Conservation (phyloP, 371 early-diverging fungal genomes). For the Actinomortierella wolfii region DNA sequence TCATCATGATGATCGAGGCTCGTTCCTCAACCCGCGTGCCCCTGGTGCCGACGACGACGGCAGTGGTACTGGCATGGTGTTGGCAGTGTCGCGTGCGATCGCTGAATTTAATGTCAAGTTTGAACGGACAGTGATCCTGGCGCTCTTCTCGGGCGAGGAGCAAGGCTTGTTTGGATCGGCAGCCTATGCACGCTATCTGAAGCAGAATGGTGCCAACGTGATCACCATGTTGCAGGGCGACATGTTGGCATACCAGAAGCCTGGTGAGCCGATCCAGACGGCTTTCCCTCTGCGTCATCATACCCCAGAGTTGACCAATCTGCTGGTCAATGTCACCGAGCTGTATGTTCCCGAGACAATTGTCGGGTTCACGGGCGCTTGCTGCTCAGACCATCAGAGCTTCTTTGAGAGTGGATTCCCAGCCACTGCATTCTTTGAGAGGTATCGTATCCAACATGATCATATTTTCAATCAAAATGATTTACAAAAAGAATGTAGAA, state of each 20-base stretch:
- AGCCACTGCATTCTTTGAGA: constrained; percentile 47
- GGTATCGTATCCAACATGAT: background rate
- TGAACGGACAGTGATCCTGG: constrained; percentile 38
- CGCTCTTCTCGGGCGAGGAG: constrained; percentile 50
- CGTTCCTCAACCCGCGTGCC: constrained; percentile 42
- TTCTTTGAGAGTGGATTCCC: constrained; percentile 48
- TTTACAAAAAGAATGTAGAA: no score
- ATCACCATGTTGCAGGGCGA: constrained; percentile 49
- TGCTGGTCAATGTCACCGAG: constrained; percentile 38
- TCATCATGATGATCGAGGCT: constrained; percentile 47
- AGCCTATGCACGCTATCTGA: constrained; percentile 41
- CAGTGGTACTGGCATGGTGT: constrained; percentile 43
- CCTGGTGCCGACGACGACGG: constrained; percentile 51
- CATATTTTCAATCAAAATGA: no score
- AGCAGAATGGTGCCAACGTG: constrained; percentile 19
- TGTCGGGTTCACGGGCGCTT: constrained; percentile 43
- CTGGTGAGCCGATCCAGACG: constrained; percentile 48
- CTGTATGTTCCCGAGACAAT: constrained; percentile 46
- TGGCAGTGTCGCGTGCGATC: constrained; percentile 34
- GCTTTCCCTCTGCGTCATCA: constrained; percentile 47
- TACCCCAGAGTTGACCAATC: constrained; percentile 29
- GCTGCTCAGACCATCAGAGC: constrained; percentile 51
- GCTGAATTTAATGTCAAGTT: constrained; percentile 31
- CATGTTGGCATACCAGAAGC: constrained; percentile 48
- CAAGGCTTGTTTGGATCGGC: constrained; percentile 49